Conservation (phyloP, 2,329 filamentous ascomycete species). For the Xylariaceae sp. region DNA sequence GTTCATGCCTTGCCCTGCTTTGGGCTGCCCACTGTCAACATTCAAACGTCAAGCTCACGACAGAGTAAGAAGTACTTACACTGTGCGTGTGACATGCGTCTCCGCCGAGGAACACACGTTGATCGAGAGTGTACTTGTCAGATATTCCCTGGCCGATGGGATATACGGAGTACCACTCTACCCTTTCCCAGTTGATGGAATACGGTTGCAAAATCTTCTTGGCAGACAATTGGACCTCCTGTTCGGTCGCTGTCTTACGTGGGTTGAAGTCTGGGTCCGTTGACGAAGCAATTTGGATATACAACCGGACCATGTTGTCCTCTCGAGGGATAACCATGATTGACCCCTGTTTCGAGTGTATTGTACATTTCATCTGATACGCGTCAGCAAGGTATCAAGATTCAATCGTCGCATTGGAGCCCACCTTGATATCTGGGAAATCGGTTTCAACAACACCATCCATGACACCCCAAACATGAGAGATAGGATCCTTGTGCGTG, state of each 20-base stretch:
- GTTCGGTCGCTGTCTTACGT: constrained; percentile 58
- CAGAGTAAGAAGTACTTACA: constrained; percentile 39
- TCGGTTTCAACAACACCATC: constrained; percentile 69
- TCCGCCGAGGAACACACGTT: constrained; percentile 69
- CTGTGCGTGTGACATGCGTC: constrained; percentile 80
- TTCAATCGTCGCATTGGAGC: background rate
- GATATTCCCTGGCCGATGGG: constrained; percentile 72
- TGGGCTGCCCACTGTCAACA: constrained; percentile 53
- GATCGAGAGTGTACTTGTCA: constrained; percentile 62
- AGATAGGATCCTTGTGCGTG: constrained; percentile 64
- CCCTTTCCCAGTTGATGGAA: constrained; percentile 60
- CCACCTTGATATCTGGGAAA: constrained; percentile 72
- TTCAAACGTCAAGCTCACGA: constrained; percentile 1
- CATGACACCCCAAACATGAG: constrained; percentile 73
- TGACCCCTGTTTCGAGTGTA: constrained; percentile 69
- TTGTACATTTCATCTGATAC: constrained; percentile 65
- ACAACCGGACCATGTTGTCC: constrained; percentile 59
- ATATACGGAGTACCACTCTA: constrained; percentile 75
- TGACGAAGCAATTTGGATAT: constrained; percentile 64
- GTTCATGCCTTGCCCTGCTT: constrained; percentile 78
- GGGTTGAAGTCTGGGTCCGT: constrained; percentile 59
- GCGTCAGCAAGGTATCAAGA: constrained; percentile 39
- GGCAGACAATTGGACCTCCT: constrained; percentile 61
- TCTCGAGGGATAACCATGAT: constrained; percentile 76
- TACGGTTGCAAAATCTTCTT: constrained; percentile 65